phyloP scores from a whole-genome alignment of 179 eudicot genomes.

The Dionaea muscipula region DNA sequence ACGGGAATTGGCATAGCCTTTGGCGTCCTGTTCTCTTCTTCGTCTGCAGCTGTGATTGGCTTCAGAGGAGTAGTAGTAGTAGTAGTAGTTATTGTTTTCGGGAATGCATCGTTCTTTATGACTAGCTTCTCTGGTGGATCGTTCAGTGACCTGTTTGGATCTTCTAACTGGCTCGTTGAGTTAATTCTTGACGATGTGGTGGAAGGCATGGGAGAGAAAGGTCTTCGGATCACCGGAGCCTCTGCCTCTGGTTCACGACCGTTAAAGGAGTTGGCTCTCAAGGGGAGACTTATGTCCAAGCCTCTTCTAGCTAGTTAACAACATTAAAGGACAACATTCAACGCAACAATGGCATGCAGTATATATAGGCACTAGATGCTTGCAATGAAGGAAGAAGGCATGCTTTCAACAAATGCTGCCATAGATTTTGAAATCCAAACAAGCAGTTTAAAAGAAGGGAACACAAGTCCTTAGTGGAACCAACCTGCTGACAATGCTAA shows the following conservation, averaged over 20 bases:
- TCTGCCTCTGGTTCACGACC: constrained; percentile 47
- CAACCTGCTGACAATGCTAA: constrained; percentile 47
- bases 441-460: background rate
- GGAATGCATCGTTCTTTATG: constrained; percentile 12
- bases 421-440: no score
- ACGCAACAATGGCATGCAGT: background rate
- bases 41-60: constrained; percentile 21
- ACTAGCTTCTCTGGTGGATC: constrained; percentile 28
- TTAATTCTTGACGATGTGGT: constrained; percentile 45
- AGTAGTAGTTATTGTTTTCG: constrained; percentile 11
- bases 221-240: constrained; percentile 37
- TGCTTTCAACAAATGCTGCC: no score
- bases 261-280: constrained; percentile 30
- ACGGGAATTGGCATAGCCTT: constrained; percentile 26
- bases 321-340: background rate
- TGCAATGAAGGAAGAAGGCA: no score
- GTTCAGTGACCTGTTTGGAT: constrained; percentile 28
- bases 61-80: constrained; percentile 34
- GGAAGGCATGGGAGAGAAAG: constrained; percentile 65
- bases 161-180: constrained; percentile 33
- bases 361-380: no score
- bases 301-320: constrained; percentile 30
- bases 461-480: constrained; percentile 3
- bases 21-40: constrained; percentile 66
- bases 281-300: constrained; percentile 37